Base-by-base conservation (phyloP, 352 stramenopile genomes). In the Phytophthora cactorum region DNA sequence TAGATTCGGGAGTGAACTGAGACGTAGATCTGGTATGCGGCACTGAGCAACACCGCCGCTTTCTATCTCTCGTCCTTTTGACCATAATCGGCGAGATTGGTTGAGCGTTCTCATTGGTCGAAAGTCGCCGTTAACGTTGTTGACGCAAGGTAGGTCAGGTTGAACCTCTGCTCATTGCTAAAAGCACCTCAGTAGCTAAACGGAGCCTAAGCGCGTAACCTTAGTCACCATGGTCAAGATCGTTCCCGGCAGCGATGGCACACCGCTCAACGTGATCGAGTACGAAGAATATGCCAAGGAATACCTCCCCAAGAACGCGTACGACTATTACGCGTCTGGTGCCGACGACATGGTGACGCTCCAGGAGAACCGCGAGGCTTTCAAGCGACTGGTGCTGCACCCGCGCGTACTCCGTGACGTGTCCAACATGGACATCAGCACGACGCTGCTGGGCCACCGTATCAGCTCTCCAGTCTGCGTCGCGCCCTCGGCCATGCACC, bases 381-480 rank as follows among this genome's bases (percentile, higher is more conserved):
- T 98, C 71, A 91, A 91, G 54, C 86, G 96, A 41, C 72, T 98
- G 17, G 93, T 97, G 81, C 95, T 99, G 78, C 92, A 96, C 57
- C 97, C 95, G 50, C 95, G 97, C 49, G 88, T 99, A 62, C 83
- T 98, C 28, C 90, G 92, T 52, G 92, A 97, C 60, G 91, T 98
- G 57, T 97, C 93, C 69, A 88, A 95, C 46, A 95, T 99, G 60
- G 87, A 98, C 70, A 87, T 95, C 46, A 90, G 68, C 14, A 98
- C 93, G 14, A 98, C 95, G 39, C 79, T 98, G 25, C 90, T 98
- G 67, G 96, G 95, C 5, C 75, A 95, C 39, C 77, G 90, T 52
- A 84, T 98, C 12, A 85, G 86, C 11, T 85, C 97, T 41, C 95
- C 95, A 3, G 96, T 99, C 72, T 98, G 97, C 74, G 89, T 97